Conservation (phyloP, 139 green algal species). For the Auxenochlorella pyrenoidosa region DNA sequence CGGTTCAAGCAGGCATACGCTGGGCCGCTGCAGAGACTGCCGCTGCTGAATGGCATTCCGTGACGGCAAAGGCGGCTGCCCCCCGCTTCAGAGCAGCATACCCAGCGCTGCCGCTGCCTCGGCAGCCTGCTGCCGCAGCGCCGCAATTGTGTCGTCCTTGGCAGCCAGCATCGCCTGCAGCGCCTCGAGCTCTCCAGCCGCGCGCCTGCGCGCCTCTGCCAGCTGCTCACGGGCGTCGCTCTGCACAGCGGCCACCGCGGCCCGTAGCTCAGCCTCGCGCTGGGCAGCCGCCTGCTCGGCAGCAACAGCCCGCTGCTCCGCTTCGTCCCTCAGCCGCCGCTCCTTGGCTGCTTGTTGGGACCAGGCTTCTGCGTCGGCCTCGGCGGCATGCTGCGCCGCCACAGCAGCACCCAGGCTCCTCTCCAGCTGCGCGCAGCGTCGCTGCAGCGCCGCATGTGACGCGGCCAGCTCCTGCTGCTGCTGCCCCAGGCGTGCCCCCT, state of each 20-base stretch:
- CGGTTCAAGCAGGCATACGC: too few species aligned
- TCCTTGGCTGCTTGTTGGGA: background rate
- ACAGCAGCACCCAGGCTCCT: background rate
- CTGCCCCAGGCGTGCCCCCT: background rate
- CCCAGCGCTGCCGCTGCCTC: background rate
- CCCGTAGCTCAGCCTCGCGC: background rate
- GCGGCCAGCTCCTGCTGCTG: background rate
- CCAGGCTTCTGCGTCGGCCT: background rate
- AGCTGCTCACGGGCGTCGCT: background rate
- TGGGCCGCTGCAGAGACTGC: too few species aligned
- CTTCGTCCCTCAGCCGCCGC: background rate
- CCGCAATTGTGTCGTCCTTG: constrained; percentile 6
- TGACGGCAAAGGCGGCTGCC: too few species aligned
- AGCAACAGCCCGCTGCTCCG: background rate
- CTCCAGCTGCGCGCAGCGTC: background rate
- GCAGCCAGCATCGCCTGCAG: constrained; percentile 3
- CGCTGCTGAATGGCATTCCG: too few species aligned
- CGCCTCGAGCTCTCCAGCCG: background rate
- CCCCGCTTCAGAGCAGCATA: background rate
- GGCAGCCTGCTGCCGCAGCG: background rate
- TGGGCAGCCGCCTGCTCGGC: background rate
- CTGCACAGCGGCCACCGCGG: background rate
- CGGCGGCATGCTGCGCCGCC: background rate
- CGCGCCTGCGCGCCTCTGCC: background rate
- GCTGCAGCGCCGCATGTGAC: background rate